Conservation (phyloP, 2,329 filamentous ascomycete genomes). For the Penicillium sp. region DNA sequence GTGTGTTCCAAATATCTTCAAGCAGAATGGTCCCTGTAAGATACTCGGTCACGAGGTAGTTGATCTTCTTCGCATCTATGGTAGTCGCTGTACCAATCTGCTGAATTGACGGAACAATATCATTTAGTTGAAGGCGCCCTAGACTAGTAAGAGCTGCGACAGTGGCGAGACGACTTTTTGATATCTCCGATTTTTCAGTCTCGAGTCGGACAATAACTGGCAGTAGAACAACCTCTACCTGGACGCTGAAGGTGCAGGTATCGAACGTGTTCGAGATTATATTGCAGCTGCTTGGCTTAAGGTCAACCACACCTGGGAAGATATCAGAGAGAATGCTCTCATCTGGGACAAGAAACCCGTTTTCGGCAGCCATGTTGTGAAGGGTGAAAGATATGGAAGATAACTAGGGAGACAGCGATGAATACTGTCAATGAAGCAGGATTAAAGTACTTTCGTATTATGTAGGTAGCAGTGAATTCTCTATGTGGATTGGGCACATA, state of each 20-base stretch:
- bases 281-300: not conserved
- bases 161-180: not conserved
- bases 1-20: slow-evolving; percentile 1
- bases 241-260: not conserved
- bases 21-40: not conserved
- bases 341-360: not conserved
- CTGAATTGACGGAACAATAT: not conserved
- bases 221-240: not conserved
- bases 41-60: not conserved
- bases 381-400: too few relatives aligned
- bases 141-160: not conserved
- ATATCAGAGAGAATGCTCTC: not conserved
- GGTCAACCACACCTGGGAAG: not conserved
- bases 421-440: too few relatives aligned
- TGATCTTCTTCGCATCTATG: not conserved
- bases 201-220: not conserved
- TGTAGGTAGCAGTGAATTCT: too few relatives aligned
- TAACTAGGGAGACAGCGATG: too few relatives aligned
- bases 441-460: too few relatives aligned
- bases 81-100: not conserved
- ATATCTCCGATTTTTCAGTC: not conserved
- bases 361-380: too few relatives aligned
- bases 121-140: not conserved
- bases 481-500: too few relatives aligned
- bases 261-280: not conserved